phyloP scores from a whole-genome alignment of 1,139 yeast species.

The Suhomyces wounanorum region DNA sequence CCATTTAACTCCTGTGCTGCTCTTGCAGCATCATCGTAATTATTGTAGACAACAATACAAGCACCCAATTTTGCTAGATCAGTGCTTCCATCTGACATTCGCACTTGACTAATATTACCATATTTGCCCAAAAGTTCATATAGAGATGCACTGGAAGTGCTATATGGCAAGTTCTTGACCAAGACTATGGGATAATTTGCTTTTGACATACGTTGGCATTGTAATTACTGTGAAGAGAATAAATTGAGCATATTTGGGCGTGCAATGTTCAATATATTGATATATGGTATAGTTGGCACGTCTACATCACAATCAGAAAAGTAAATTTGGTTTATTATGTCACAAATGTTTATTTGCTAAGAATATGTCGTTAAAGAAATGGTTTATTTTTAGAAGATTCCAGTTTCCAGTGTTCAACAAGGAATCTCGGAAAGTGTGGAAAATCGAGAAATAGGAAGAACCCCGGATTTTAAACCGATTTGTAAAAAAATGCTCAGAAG shows the following conservation, averaged over 20 bases:
- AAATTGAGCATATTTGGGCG: neutral
- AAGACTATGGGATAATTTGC: constrained; percentile 51
- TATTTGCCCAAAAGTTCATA: constrained; percentile 57
- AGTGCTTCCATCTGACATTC: constrained; percentile 42
- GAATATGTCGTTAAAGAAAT: neutral
- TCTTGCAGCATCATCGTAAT: constrained; percentile 46
- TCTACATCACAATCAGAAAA: too few relatives aligned
- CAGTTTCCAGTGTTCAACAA: neutral
- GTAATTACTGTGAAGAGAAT: neutral
- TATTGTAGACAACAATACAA: constrained; percentile 58
- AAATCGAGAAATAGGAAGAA: too few relatives aligned
- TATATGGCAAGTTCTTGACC: constrained; percentile 62
- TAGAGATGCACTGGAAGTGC: constrained; percentile 47
- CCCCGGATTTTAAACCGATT: neutral
- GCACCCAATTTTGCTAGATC: constrained; percentile 39
- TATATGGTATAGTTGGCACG: too few relatives aligned
- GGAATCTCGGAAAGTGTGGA: neutral
- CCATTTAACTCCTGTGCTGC: constrained; percentile 62
- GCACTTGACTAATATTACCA: constrained; percentile 59
- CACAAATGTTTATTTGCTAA: neutral
- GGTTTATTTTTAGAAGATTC: too few relatives aligned
- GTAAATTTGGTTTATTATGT: too few relatives aligned
- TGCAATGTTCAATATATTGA: neutral
- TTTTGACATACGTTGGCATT: constrained; percentile 13
- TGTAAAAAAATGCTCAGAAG: constrained; percentile 10